phyloP scores from a whole-genome alignment of 306 rosid species.

The Sechiopsis laciniata region DNA sequence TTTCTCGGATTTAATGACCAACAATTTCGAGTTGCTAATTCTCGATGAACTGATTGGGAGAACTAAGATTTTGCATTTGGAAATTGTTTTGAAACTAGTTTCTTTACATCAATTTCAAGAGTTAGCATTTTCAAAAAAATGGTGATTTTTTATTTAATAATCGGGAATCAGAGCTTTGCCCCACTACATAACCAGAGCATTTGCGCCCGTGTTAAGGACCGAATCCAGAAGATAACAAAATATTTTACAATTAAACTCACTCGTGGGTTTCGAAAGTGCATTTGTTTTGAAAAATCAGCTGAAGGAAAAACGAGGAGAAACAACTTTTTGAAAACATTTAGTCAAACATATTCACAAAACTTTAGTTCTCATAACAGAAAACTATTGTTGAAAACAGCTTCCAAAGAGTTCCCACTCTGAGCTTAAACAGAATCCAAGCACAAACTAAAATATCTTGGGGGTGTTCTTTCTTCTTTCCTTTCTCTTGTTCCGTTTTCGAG shows the following conservation, averaged over 20 bases:
- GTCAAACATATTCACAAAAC: background rate
- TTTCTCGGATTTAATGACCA: slow-evolving; percentile 27
- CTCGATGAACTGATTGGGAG: background rate
- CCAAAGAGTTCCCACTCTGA: background rate
- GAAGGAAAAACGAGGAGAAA: background rate
- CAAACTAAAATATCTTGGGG: background rate
- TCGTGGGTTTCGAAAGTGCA: background rate
- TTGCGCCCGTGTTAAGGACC: too few relatives aligned
- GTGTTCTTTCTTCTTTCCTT: background rate
- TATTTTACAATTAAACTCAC: too few relatives aligned
- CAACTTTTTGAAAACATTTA: background rate
- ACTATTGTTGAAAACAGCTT: background rate
- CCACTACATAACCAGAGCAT: too few relatives aligned
- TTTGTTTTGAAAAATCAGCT: background rate
- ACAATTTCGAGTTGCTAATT: background rate
- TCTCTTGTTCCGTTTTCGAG: background rate
- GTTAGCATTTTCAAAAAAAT: background rate
- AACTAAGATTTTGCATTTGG: background rate
- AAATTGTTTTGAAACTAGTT: background rate
- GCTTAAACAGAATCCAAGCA: background rate
- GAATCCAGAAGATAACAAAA: too few relatives aligned
- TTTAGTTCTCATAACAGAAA: background rate
- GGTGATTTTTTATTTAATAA: background rate
- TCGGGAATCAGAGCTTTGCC: too few relatives aligned
- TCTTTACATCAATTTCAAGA: background rate